phyloP scores from a whole-genome alignment of 768 basidiomycete species.

The Calocera cornea region DNA sequence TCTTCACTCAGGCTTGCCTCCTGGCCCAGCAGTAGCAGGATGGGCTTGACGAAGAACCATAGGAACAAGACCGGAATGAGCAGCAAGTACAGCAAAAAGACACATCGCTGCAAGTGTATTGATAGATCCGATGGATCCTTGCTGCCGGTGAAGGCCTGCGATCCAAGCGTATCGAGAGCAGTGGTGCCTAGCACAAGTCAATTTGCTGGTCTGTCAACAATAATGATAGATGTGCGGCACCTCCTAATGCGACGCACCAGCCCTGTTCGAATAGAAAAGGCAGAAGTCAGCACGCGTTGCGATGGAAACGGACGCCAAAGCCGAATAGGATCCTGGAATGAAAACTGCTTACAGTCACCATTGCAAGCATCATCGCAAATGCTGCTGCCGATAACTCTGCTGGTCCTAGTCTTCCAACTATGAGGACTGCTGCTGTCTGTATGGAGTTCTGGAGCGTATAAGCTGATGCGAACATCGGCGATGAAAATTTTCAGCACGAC shows the following conservation, averaged over 20 bases:
- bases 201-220: background rate
- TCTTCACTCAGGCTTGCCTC: conserved; percentile 41
- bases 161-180: conserved; percentile 63
- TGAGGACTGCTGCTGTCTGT: conserved; percentile 49
- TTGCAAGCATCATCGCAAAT: conserved; percentile 63
- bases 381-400: conserved; percentile 57
- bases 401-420: conserved; percentile 55
- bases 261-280: conserved; percentile 31
- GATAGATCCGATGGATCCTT: conserved; percentile 46
- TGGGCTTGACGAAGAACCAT: conserved; percentile 52
- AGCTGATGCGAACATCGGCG: conserved; percentile 5
- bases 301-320: conserved; percentile 10
- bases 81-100: conserved; percentile 48
- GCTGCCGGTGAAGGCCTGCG: conserved; percentile 61
- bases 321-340: conserved; percentile 5
- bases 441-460: conserved; percentile 64
- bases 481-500: background rate
- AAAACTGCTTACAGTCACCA: conserved; percentile 46
- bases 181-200: conserved; percentile 31
- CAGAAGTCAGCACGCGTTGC: conserved; percentile 35
- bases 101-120: conserved; percentile 55
- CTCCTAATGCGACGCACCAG: conserved; percentile 64
- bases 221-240: conserved; percentile 19
- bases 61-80: conserved; percentile 47
- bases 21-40: conserved; percentile 52